These are phyloP conservation scores for Graphilbum sp. DNA, from an alignment of 2,329 filamentous ascomycete genomes.

Conservation along the genomic window DNA sequence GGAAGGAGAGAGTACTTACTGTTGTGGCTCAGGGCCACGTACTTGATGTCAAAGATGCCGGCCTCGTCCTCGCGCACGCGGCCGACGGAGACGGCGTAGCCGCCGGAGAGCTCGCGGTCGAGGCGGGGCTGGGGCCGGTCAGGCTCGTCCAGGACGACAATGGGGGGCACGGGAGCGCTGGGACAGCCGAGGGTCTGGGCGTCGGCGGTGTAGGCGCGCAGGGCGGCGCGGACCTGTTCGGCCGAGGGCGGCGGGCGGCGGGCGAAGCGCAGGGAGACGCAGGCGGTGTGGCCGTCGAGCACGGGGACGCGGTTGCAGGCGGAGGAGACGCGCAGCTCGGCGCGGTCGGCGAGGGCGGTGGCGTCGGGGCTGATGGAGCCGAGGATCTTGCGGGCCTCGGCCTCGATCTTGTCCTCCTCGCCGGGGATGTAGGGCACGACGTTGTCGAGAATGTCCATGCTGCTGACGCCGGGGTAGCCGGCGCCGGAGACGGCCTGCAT, in stretches of 20 bases:
- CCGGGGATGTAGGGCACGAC: conserved; percentile 86
- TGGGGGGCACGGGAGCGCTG: conserved; percentile 66
- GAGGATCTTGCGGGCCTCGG: conserved; percentile 88
- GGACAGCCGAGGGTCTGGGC: conserved; percentile 72
- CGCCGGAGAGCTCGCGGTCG: conserved; percentile 69
- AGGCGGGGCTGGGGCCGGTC: conserved; percentile 84
- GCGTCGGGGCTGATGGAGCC: conserved; percentile 54
- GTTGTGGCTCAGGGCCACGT: conserved; percentile 78
- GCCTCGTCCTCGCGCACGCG: conserved; percentile 72
- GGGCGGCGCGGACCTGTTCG: conserved; percentile 60
- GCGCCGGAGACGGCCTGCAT: conserved; percentile 91
- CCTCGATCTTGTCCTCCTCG: conserved; percentile 93
- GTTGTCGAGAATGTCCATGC: conserved; percentile 94
- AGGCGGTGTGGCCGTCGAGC: conserved; percentile 89
- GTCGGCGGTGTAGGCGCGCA: conserved; percentile 69
- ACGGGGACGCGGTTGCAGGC: conserved; percentile 92
- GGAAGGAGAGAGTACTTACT: conserved; percentile 24
- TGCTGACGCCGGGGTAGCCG: conserved; percentile 76
- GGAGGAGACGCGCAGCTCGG: conserved; percentile 59
- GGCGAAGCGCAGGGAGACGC: conserved; percentile 72
- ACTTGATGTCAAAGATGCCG: conserved; percentile 87
- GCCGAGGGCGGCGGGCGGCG: conserved; percentile 57
- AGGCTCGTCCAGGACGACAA: conserved; percentile 76
- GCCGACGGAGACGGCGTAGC: conserved; percentile 85
- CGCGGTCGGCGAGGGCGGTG: conserved; percentile 63